phyloP scores from a whole-genome alignment of 2,329 filamentous ascomycete genomes.

The Hyphodiscus sp. region DNA sequence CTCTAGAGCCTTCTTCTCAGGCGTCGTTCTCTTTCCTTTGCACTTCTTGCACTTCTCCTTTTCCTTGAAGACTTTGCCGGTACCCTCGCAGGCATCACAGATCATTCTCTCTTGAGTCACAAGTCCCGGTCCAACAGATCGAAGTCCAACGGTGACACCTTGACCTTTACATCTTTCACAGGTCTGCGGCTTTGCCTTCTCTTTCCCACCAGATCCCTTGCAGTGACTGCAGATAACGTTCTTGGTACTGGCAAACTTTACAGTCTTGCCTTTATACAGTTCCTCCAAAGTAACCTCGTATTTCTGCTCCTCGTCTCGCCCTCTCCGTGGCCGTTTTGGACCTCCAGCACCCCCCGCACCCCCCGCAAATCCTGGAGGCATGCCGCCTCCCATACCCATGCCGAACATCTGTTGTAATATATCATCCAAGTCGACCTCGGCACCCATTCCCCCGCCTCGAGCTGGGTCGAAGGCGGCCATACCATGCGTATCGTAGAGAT shows the following conservation, averaged over 20 bases:
- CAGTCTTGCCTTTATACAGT: constrained; percentile 97
- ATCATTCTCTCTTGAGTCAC: constrained; percentile 72
- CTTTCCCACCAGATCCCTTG: constrained; percentile 84
- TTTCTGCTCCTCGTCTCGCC: constrained; percentile 78
- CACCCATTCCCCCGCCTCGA: constrained; percentile 53
- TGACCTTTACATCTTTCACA: constrained; percentile 81
- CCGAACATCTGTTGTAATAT: constrained; percentile 90
- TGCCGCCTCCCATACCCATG: constrained; percentile 47
- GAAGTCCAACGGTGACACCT: constrained; percentile 69
- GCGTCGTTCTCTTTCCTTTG: constrained; percentile 82
- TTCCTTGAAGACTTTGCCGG: constrained; percentile 83
- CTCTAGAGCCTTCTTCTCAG: constrained; percentile 90
- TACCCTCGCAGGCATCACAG: constrained; percentile 78
- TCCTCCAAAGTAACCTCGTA: constrained; percentile 92
- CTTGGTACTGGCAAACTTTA: constrained; percentile 93
- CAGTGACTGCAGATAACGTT: constrained; percentile 83
- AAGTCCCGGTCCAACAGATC: constrained; percentile 80
- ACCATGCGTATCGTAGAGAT: constrained; percentile 87
- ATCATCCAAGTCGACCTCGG: constrained; percentile 83
- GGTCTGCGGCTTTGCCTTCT: constrained; percentile 76
- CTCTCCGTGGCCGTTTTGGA: constrained; percentile 59
- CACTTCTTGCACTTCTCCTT: constrained; percentile 99
- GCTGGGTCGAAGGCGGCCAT: constrained; percentile 89
- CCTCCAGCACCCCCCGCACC: constrained; percentile 31
- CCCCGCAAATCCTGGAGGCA: constrained; percentile 28